Base-by-base conservation (phyloP, 1,139 yeast genomes). In the Candida sanyaensis region DNA sequence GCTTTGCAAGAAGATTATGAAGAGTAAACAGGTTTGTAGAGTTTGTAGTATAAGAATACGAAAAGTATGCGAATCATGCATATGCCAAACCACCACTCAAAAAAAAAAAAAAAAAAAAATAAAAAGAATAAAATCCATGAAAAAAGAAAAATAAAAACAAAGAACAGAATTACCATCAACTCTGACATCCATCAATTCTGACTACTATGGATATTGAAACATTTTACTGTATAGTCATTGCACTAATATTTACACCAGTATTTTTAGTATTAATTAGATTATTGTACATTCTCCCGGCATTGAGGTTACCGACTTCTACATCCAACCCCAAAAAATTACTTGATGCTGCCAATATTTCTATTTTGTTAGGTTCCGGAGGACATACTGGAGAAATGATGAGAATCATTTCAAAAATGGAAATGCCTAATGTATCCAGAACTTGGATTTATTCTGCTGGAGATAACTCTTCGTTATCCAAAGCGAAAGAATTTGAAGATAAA, bases 351-450 rank as follows among this genome's bases (percentile, higher is more conserved):
- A 60, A 58, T 23, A 57, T 83, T 17, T 74, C 86, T 78, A 69
- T 86, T 1, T 71, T 87, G 11, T 64, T 88, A 5, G 96, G 96
- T 0, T 87, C 95, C 1, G 99, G 81, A 0, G 99, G 98, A 1
- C 99, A 93, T 61, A 92, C 98, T 0, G 98, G 97, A 1, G 98
- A 93, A 63, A 89, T 93, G 96, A 63, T 91, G 28, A 72, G 93
- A 36, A 71, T 93, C 28, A 62, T 89, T 12, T 62, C 69, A 5
- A 69, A 73, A 50, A 58, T 66, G 37, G 55, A 68, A 39, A 37
- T 76, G 24, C 33, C 56, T 0, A 47, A 50, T 3, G 58, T 72
- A 21, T 47, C 65, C 7, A 58, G 81, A 46, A 70, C 74, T 1
- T 81, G 83, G 75, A 71, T 79, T 8, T 63, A 71, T 1, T 76